phyloP scores from a whole-genome alignment of 2,329 filamentous ascomycete species.

The Chalaropsis ovoidea region DNA sequence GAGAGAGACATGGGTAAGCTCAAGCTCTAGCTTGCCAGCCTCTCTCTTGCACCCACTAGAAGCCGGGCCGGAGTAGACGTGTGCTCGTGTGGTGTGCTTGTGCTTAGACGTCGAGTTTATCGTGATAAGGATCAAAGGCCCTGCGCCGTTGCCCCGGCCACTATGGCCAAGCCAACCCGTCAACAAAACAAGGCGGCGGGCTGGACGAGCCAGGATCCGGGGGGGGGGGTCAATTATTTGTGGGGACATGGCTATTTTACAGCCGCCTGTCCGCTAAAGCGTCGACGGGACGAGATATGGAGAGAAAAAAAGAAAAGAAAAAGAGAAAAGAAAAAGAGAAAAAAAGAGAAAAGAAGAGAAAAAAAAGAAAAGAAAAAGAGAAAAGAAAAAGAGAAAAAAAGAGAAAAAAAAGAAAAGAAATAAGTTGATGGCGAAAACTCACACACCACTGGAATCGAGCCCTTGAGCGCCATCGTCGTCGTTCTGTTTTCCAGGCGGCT shows the following conservation, averaged over 20 bases:
- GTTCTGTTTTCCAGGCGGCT: too few relatives aligned
- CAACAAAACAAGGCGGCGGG: slow-evolving; percentile 20
- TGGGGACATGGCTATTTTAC: background rate
- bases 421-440: background rate
- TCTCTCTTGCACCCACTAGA: too few relatives aligned
- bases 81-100: background rate
- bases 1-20: too few relatives aligned
- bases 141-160: background rate
- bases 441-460: too few relatives aligned
- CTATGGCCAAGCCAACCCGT: slow-evolving; percentile 29
- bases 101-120: background rate
- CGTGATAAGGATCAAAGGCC: background rate
- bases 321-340: too few relatives aligned
- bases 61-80: background rate
- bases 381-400: too few relatives aligned
- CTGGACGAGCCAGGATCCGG: background rate
- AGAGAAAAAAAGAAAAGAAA: too few relatives aligned
- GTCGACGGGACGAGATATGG: too few relatives aligned
- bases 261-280: background rate
- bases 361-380: too few relatives aligned
- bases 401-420: background rate
- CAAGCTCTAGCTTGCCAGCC: too few relatives aligned
- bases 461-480: too few relatives aligned
- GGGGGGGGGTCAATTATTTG: background rate
- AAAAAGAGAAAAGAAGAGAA: too few relatives aligned